Percentiles rank a stretch among this genome's conserved stretches.
phyloP scores from a whole-genome alignment of 768 basidiomycete genomes.

The Fibroporia radiculosa region DNA sequence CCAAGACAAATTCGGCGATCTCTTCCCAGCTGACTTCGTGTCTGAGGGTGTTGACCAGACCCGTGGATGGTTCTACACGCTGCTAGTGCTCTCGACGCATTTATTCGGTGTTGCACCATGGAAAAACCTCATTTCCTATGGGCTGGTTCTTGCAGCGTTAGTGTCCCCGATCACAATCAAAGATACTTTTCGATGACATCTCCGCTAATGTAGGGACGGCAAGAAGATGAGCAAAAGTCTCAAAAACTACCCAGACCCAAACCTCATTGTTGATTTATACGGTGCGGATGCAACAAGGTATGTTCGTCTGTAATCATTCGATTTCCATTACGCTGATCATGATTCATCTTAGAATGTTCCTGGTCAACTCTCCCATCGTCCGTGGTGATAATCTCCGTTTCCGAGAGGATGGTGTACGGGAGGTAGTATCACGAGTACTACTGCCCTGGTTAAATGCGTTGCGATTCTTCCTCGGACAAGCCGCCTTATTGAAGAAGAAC shows the following conservation, averaged over 20 bases:
- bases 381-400: constrained; percentile 97
- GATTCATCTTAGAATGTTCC: constrained; percentile 62
- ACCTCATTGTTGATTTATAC: constrained; percentile 79
- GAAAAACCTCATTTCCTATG: constrained; percentile 96
- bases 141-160: constrained; percentile 90
- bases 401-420: constrained; percentile 96
- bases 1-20: constrained; percentile 73
- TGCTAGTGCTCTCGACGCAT: constrained; percentile 93
- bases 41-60: constrained; percentile 99
- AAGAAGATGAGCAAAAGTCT: constrained; percentile 99
- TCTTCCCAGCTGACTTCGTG: constrained; percentile 94
- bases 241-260: constrained; percentile 96
- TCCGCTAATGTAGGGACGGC: constrained; percentile 57
- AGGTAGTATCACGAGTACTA: constrained; percentile 93
- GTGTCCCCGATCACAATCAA: constrained; percentile 21
- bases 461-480: constrained; percentile 98
- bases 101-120: constrained; percentile 91
- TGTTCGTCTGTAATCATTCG: background rate
- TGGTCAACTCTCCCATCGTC: constrained; percentile 98
- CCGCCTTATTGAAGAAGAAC: constrained; percentile 76
- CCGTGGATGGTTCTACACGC: constrained; percentile 98
- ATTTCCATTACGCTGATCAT: background rate
- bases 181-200: background rate
- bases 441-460: constrained; percentile 98
- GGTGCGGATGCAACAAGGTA: constrained; percentile 94